phyloP scores from a whole-genome alignment of 2,329 filamentous ascomycete species.

The Onygenales sp. region DNA sequence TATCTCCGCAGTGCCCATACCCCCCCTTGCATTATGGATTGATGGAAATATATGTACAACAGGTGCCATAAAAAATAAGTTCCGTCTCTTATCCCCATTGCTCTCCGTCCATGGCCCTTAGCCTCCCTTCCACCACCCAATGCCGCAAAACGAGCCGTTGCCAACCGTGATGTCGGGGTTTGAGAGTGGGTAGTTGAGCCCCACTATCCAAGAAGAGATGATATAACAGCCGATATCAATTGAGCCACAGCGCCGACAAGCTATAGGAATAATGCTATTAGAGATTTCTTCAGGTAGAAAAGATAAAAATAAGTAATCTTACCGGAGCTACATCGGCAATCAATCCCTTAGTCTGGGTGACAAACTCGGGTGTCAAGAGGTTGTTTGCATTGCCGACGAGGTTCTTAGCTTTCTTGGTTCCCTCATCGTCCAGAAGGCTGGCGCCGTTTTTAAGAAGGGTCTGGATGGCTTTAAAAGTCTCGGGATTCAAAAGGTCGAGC shows the following conservation, averaged over 20 bases:
- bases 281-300: neutral
- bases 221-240: neutral
- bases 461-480: constrained; percentile 5
- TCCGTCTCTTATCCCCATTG: no score
- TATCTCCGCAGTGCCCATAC: no score
- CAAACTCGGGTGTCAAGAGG: constrained; percentile 1
- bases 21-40: no score
- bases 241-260: neutral
- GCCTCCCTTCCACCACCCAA: no score
- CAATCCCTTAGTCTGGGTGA: neutral
- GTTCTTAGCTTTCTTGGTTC: constrained; percentile 4
- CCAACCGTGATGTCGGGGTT: neutral
- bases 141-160: no score
- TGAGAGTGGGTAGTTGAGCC: neutral
- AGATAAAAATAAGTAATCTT: neutral
- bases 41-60: no score
- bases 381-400: constrained; percentile 1
- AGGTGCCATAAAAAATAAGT: no score
- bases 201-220: neutral
- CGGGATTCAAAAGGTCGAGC: constrained; percentile 3
- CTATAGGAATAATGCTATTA: neutral
- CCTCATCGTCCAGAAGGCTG: constrained; percentile 4
- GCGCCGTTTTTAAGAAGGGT: neutral
- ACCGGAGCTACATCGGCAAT: constrained; percentile 2
- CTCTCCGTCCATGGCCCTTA: no score